Evolutionary conservation across 371 early-diverging fungal species (phyloP), one percentile per base, ranked within the genome.

Genomic region (Rhizoclosmatium hyalinum): DNA sequence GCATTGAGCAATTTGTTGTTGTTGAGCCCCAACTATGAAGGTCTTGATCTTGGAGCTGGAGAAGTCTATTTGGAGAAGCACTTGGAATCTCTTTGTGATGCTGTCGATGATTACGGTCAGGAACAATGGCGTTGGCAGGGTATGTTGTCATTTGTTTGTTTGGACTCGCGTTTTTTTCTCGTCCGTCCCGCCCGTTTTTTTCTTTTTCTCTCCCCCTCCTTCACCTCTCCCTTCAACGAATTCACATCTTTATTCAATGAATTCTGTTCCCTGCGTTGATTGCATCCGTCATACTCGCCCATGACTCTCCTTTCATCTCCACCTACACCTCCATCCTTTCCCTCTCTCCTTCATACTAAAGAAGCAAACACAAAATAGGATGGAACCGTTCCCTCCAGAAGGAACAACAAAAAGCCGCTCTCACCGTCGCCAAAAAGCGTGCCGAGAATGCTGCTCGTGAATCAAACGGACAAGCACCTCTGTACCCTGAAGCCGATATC

Each of bases 361-460:
- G 32, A 32, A 32, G 32, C 32, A 32, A 53, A 10, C 14, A n/a
- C n/a, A 53, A n/a, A 46, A n/a, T 21, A 67, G 67, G 94, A 84
- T 96, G 96, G 96, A 92, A 95, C 84, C 91, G 95, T 78, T 91
- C 90, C 68, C 89, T 92, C 79, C 92, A 92, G 74, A 93, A 94
- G 82, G 97, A 97, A 82, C 92, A 94, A 84, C 80, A 87, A 77
- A 90, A 88, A 82, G 81, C 91, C 73, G 87, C 92, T 75, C 86
- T 89, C 67, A 47, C 32, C 4, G 53, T 68, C 44, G 77, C 83
- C 69, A 83, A 85, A 75, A 85, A 91, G 89, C 87, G 90, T 77
- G 87, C 90, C 74, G 94, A 96, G 75, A 96, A 96, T 79, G 91
- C 87, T 21, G 83, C 90, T 17, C 92, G 95, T 65, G 84, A 83